Base-by-base conservation (phyloP, 257 asterid species). In the Verbena officinalis region DNA sequence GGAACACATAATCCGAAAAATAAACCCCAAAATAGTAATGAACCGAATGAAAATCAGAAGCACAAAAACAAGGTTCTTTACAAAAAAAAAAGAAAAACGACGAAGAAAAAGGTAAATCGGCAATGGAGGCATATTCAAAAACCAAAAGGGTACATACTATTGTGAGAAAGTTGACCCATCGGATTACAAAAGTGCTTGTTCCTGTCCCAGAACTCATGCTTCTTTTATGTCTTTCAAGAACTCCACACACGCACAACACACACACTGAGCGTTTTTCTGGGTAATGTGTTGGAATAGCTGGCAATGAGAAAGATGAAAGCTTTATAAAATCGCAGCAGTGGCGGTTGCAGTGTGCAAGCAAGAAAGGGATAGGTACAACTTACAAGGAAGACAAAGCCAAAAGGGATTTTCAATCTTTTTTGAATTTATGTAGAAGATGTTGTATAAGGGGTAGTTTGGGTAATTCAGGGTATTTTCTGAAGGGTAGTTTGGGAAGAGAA, bases 81-180 rank as follows among this genome's bases (percentile, higher is more conserved):
- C 44, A 21, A n/a, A 24, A 62, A 2, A 27, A 24, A 22, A 66
- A 44, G 55, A 20, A 66, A 24, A 15, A 5, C 5, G 15, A 13
- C 2, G 14, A 42, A 55, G 4, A 49, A 22, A 62, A 16, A 40
- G 22, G 36, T 1, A 27, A 57, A 57, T 22, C 53, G 65, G 33
- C 68, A 51, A 56, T 21, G 60, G 27, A 54, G 27, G 30, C 60
- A 67, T n/a, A 68, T 49, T 51, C 51, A 31, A 38, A 74, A 71
- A 36, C 5, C 34, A 72, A 62, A 59, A 42, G 72, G 62, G 62
- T n/a, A 40, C 8, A 58, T 78, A 92, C 98, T 80, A 89, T 79
- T 14, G 96, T 92, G 9, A 92, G 82, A 68, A 92, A 89, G 73
- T 92, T 92, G 73, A 89, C 74, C 91, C 97, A 92, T 73, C 90